A percentile compares a stretch with the other conserved stretches of the same genome.
Evolutionary conservation across 2,329 filamentous ascomycete genomes (phyloP).

Genomic region (Ophiosphaerella narmari): DNA sequence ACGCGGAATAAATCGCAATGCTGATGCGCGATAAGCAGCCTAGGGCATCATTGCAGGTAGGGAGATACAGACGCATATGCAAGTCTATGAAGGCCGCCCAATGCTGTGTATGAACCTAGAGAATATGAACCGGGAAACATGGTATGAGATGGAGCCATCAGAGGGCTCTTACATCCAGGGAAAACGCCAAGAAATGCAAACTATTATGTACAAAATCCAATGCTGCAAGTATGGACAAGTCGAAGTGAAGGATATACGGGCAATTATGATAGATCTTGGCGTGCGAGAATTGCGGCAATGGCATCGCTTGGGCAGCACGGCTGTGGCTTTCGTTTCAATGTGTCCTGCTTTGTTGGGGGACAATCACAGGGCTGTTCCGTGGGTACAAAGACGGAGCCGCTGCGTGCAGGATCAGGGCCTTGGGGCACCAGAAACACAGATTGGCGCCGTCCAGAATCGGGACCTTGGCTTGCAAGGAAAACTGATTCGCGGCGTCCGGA

Average conservation of each 20-base stretch:
- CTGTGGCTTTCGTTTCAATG: slow-evolving; percentile 22
- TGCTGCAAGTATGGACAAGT: slow-evolving; percentile 28
- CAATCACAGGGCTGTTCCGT: slow-evolving; percentile 20
- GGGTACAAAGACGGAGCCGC: slow-evolving; percentile 18
- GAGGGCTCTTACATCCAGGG: slow-evolving; percentile 28
- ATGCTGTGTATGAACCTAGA: not conserved
- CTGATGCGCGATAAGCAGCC: too few relatives aligned
- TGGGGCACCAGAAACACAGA: slow-evolving; percentile 19
- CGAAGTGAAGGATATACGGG: slow-evolving; percentile 17
- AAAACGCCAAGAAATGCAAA: slow-evolving; percentile 26
- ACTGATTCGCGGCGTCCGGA: slow-evolving; percentile 17
- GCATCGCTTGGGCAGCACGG: slow-evolving; percentile 30
- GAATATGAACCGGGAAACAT: not conserved
- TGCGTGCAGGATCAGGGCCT: slow-evolving; percentile 15
- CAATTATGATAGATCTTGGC: slow-evolving; percentile 14
- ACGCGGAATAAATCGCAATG: too few relatives aligned
- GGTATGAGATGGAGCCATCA: slow-evolving; percentile 22
- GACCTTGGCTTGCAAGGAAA: slow-evolving; percentile 14
- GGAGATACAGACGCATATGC: not conserved
- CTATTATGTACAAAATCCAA: slow-evolving; percentile 16
- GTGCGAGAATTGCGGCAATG: slow-evolving; percentile 30
- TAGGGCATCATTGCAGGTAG: too few relatives aligned
- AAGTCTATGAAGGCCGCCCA: not conserved
- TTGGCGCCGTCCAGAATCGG: slow-evolving; percentile 9
- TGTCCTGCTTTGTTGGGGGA: slow-evolving; percentile 12